These are phyloP conservation scores for Eremochloa ophiuroides DNA, from an alignment of 176 grass and related monocot species.

Conservation along the genomic window DNA sequence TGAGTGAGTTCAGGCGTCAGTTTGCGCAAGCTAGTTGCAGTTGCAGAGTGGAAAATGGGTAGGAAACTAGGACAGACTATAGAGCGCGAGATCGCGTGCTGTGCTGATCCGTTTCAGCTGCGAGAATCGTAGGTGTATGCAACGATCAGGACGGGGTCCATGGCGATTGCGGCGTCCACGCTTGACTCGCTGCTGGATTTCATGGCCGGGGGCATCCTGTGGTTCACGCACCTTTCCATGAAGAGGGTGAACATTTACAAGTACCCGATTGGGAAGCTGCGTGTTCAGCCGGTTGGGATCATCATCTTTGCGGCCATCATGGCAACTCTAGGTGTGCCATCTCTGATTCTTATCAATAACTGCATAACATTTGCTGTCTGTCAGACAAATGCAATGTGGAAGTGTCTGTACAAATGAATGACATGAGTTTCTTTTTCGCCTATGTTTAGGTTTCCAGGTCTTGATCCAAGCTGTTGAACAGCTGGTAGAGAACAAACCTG, in stretches of 20 bases:
- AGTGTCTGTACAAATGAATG: background rate
- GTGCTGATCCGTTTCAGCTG: background rate
- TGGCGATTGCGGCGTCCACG: slow-evolving; percentile 86
- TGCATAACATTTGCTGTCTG: background rate
- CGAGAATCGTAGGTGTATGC: slow-evolving; percentile 61
- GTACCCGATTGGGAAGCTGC: slow-evolving; percentile 84
- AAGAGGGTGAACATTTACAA: slow-evolving; percentile 76
- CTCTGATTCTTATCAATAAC: slow-evolving; percentile 4
- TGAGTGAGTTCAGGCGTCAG: background rate
- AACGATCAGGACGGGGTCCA: slow-evolving; percentile 65
- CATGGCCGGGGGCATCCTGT: slow-evolving; percentile 79
- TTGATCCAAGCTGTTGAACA: slow-evolving; percentile 58
- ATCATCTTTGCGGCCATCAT: slow-evolving; percentile 76
- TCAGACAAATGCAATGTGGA: background rate
- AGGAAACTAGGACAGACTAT: background rate
- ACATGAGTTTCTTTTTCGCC: background rate
- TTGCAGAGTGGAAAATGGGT: background rate
- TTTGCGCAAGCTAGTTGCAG: background rate
- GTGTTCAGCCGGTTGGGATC: slow-evolving; percentile 78
- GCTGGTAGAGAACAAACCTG: slow-evolving; percentile 48
- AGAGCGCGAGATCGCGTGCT: background rate
- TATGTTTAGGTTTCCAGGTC: slow-evolving; percentile 67
- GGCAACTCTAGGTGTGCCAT: slow-evolving; percentile 71
- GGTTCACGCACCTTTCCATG: slow-evolving; percentile 77
- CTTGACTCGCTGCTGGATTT: slow-evolving; percentile 89